phyloP scores from a whole-genome alignment of 2,329 filamentous ascomycete genomes.

The Xylaria arbuscula region DNA sequence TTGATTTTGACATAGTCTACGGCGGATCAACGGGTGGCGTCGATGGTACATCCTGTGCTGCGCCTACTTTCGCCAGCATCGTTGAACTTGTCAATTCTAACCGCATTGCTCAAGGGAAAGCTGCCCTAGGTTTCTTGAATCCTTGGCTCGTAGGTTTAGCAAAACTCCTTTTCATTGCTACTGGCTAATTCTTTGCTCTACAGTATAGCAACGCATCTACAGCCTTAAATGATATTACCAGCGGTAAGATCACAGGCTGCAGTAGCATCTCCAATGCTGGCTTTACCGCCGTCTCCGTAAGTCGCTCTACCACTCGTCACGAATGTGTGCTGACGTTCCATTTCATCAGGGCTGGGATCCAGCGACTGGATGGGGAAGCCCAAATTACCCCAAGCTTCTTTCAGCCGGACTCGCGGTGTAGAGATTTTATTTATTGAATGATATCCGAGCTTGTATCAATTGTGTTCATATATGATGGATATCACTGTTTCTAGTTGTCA shows the following conservation, averaged over 20 bases:
- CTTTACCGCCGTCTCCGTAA: conserved; percentile 27
- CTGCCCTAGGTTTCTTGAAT: conserved; percentile 29
- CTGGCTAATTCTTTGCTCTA: not conserved
- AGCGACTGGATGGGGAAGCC: conserved; percentile 17
- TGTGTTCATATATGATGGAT: too few species aligned
- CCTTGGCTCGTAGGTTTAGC: conserved; percentile 23
- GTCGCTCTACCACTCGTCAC: not conserved
- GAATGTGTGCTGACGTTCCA: not conserved
- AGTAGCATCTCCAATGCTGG: conserved; percentile 8
- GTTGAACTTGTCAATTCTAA: conserved; percentile 28
- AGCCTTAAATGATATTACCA: conserved; percentile 22
- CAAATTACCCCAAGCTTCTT: conserved; percentile 25
- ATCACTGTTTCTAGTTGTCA: too few species aligned
- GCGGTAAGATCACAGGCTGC: conserved; percentile 21
- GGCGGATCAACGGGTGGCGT: conserved; percentile 4
- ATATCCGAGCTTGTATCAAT: too few species aligned
- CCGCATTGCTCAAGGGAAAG: conserved; percentile 22
- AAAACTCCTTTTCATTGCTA: not conserved
- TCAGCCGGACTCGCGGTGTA: conserved; percentile 17
- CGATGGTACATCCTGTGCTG: conserved; percentile 26
- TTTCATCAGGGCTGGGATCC: conserved; percentile 29
- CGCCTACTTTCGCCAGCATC: conserved; percentile 22
- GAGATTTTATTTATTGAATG: not conserved
- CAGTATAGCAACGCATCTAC: conserved; percentile 13
- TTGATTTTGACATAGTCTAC: conserved; percentile 16